Base-by-base conservation (phyloP, 1,139 yeast species). In the Lodderomyces parapsilosis region DNA sequence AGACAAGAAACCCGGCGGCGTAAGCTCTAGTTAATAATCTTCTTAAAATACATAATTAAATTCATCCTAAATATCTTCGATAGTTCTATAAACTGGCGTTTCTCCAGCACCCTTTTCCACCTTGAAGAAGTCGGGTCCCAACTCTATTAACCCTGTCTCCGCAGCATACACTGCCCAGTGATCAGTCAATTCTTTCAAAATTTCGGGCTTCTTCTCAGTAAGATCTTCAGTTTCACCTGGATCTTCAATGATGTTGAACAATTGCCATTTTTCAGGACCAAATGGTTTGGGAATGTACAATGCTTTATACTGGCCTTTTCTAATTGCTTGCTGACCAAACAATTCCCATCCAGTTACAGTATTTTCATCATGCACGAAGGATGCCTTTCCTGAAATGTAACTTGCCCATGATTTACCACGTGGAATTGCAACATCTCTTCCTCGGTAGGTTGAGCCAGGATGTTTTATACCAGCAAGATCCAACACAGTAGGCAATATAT, bases 261-360 rank as follows among this genome's bases (percentile, higher is more conserved):
- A 60, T 50, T 76, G 76, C 83, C 82, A 78, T 49, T 60, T 59
- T 13, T 66, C 76, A 2, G 76, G 62, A 0, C 81, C 82, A 39
- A 65, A 57, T 1, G 81, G 81, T 40, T 64, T 63, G 3, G 81
- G 80, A 38, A 78, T 66, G 49, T 54, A 77, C 2, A 76, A 51
- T 0, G 79, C 78, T 52, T 78, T 78, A 54, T 60, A 76, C 3
- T 57, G 45, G n/a, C 81, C 81, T 52, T 70, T 70, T 51, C 82
- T 62, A 27, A 78, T 66, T 0, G 82, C 83, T 47, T 74, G 80
- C 51, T 77, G 80, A 1, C 78, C 80, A 52, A 77, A 76, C 18
- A 78, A 56, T 49, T 78, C 83, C 83, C 83, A 78, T 0, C 83
- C 83, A n/a, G 75, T 71, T 6, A 75, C 76, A 0, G 71, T 66